Conservation (phyloP, 345 rosid genomes). For the Moricandia moricandioides region DNA sequence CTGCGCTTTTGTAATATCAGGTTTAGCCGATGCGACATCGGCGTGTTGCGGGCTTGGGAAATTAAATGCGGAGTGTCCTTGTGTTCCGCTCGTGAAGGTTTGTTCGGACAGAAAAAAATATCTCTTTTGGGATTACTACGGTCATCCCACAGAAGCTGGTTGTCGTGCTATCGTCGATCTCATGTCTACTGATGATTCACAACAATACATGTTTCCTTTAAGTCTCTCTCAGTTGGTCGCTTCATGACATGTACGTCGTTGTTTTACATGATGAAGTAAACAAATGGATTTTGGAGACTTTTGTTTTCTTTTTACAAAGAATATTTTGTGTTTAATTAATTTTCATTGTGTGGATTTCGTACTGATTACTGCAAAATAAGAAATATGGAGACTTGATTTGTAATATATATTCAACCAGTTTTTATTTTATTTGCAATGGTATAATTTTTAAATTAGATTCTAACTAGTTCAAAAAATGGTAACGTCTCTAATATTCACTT, state of each 20-base stretch:
- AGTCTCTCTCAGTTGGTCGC: constrained; percentile 51
- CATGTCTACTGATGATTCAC: constrained; percentile 44
- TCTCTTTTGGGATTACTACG: constrained; percentile 66
- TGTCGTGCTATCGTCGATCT: constrained; percentile 46
- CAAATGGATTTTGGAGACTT: neutral
- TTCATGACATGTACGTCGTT: neutral
- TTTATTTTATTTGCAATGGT: neutral
- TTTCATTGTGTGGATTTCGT: neutral
- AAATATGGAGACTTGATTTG: neutral
- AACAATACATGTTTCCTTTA: constrained; percentile 43
- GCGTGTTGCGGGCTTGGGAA: constrained; percentile 81
- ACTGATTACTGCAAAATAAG: neutral
- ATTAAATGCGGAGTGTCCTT: constrained; percentile 50
- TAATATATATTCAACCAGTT: neutral
- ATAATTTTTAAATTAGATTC: neutral
- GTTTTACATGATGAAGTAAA: neutral
- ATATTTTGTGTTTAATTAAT: neutral
- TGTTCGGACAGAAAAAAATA: constrained; percentile 65
- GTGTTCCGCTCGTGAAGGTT: constrained; percentile 44
- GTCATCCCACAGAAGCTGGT: constrained; percentile 69
- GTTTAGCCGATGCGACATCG: constrained; percentile 54
- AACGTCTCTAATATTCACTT: too few species aligned
- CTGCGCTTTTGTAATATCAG: constrained; percentile 34
- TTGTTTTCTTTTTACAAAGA: neutral
- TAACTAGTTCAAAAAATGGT: neutral